Conservation (phyloP, 2,329 filamentous ascomycete species). For the Stachybotrys chlorohalonatus region DNA sequence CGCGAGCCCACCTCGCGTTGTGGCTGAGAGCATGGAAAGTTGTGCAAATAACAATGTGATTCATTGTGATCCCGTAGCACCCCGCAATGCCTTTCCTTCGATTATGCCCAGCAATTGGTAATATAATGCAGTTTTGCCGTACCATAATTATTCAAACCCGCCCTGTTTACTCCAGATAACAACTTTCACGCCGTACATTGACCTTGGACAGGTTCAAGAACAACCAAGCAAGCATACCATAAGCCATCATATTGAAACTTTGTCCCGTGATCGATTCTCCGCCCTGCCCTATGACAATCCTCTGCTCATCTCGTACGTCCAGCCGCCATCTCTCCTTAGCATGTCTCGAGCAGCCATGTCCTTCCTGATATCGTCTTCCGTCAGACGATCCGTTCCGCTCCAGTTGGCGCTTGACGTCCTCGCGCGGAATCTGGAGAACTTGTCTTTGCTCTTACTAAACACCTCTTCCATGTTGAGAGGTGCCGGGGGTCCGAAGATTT, state of each 20-base stretch:
- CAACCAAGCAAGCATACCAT: background rate
- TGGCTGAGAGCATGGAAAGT: no score
- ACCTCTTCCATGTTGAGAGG: conserved; percentile 95
- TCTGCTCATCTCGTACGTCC: conserved; percentile 59
- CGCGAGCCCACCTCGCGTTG: no score
- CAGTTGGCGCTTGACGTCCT: conserved; percentile 94
- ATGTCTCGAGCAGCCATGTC: conserved; percentile 73
- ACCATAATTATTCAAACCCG: no score
- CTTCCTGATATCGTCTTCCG: conserved; percentile 75
- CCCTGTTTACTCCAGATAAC: background rate
- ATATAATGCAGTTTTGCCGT: no score
- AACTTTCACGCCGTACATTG: background rate
- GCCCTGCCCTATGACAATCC: conserved; percentile 26
- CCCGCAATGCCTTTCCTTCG: no score
- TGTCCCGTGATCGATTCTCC: background rate
- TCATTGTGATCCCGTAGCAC: no score
- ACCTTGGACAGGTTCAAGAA: background rate
- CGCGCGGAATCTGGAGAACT: conserved; percentile 78
- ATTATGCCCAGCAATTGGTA: no score
- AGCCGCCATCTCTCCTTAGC: conserved; percentile 74
- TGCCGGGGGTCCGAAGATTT: conserved; percentile 80
- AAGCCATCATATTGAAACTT: background rate
- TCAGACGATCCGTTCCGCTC: conserved; percentile 72
- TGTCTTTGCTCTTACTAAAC: conserved; percentile 80
- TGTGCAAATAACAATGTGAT: no score